Evolutionary conservation across 1,284 basidiomycete species (phyloP).

Genomic region (Pseudozyma hubeiensis): DNA sequence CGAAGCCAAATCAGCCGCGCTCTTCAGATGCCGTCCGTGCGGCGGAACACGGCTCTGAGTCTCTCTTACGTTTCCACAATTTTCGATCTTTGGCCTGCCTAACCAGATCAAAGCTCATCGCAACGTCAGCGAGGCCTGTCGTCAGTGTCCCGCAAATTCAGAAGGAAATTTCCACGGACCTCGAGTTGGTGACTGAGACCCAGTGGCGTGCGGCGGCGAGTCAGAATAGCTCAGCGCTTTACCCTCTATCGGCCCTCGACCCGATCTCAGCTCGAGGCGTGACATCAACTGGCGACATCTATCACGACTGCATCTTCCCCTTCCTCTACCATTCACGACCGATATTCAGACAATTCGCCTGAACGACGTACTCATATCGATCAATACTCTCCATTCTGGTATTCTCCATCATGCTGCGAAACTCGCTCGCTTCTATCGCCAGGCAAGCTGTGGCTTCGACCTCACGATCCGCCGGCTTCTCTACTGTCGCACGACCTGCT

Average conservation of each 20-base stretch:
- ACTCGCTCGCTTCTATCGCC: slow-evolving; percentile 40
- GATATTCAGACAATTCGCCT: too few species aligned
- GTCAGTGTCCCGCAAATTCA: background rate
- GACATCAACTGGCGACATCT: background rate
- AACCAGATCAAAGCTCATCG: background rate
- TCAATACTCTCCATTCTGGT: too few species aligned
- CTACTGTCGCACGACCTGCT: slow-evolving; percentile 42
- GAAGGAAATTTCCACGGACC: background rate
- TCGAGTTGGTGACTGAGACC: background rate
- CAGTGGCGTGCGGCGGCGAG: background rate
- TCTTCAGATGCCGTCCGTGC: background rate
- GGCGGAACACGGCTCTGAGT: background rate
- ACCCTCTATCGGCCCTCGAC: background rate
- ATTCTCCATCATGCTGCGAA: slow-evolving; percentile 32
- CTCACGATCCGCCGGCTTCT: slow-evolving; percentile 36
- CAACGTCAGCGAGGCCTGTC: background rate
- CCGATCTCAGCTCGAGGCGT: slow-evolving; percentile 1
- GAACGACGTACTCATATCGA: slow-evolving; percentile 1
- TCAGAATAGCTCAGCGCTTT: background rate
- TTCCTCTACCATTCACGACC: background rate
- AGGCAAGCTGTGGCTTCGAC: slow-evolving; percentile 42
- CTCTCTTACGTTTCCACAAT: background rate
- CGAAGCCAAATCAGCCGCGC: too few species aligned
- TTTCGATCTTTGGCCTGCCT: background rate
- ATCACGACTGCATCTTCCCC: background rate